A percentile compares a stretch with the other conserved stretches of the same genome.
phyloP scores from a whole-genome alignment of 2,329 filamentous ascomycete species.

The Alternaria atra region DNA sequence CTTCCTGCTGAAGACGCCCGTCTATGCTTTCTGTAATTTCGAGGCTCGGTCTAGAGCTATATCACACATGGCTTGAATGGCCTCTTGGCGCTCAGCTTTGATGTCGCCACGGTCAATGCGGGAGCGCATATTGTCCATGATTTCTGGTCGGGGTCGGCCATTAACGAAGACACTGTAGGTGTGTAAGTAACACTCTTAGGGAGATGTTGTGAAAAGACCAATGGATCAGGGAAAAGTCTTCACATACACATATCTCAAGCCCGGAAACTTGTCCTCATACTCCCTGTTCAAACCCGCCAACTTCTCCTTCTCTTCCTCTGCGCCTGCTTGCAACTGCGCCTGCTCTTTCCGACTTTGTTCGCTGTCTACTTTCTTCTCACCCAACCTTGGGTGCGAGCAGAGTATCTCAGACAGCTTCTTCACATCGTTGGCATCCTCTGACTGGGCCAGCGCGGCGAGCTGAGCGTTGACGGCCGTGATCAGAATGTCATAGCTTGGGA shows the following conservation, averaged over 20 bases:
- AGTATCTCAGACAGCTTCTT: conserved; percentile 75
- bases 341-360: conserved; percentile 84
- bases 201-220: no score
- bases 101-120: conserved; percentile 76
- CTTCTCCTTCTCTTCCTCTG: conserved; percentile 62
- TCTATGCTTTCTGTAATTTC: conserved; percentile 57
- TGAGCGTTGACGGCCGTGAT: conserved; percentile 72
- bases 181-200: not conserved
- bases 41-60: conserved; percentile 82
- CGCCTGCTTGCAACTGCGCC: conserved; percentile 69
- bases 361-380: conserved; percentile 82
- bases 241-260: conserved; percentile 78
- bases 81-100: conserved; percentile 73
- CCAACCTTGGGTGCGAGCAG: conserved; percentile 82
- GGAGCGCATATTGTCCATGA: conserved; percentile 82
- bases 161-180: conserved; percentile 78
- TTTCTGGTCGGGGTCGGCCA: conserved; percentile 73
- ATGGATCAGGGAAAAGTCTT: not conserved
- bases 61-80: conserved; percentile 87
- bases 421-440: conserved; percentile 57
- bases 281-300: conserved; percentile 73
- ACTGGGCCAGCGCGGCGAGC: conserved; percentile 58
- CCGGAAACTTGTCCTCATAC: conserved; percentile 84
- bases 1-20: not conserved
- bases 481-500: conserved; percentile 73